Base-by-base conservation (phyloP, 2,329 filamentous ascomycete species). In the Nemania abortiva region DNA sequence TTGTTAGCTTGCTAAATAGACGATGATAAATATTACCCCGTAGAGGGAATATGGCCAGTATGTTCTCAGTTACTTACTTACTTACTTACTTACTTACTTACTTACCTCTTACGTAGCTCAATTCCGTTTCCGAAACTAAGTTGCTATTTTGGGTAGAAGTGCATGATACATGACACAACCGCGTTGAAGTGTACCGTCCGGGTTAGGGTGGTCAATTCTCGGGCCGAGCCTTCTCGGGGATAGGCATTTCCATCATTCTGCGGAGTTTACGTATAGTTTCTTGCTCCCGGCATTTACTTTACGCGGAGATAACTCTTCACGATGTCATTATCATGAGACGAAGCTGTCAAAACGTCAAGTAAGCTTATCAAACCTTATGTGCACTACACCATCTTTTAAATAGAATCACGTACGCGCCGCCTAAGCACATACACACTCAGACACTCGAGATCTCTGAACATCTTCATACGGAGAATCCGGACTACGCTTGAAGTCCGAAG, bases 401-500 rank as follows among this genome's bases (percentile, higher is more conserved):
- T 18, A 42, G 39, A 18, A 42, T 6, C 39, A 42, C 18, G 39
- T 42, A 42, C 39, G 13, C 11, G 15, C 39, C 39, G 39, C 18
- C 39, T 15, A 18, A 18, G 15, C 39, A 18, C 39, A 15, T 15
- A 42, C 2, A 18, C 6, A 18, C 2, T 18, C 15, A 37, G 39
- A 15, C 39, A 18, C 39, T 5, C 15, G 15, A 18, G 6, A 2
- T 49, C 47, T 49, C 47, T 7, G 11, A 6, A 20, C 6, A 9
- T 49, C 18, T 22, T 7, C 6, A 5, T 5, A 11, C 18, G 53
- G 53, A 22, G 4, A 37, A 55, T 5, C 53, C 7, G 31, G 39
- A 42, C 31, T 24, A 60, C 20, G 47, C 24, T 24, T 18, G 47
- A 24, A 60, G 27, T 63, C 61, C 61, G 52, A 63, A 63, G 61